Conservation (phyloP, 495 filamentous ascomycete genomes). For the Penicillium turbatum region DNA sequence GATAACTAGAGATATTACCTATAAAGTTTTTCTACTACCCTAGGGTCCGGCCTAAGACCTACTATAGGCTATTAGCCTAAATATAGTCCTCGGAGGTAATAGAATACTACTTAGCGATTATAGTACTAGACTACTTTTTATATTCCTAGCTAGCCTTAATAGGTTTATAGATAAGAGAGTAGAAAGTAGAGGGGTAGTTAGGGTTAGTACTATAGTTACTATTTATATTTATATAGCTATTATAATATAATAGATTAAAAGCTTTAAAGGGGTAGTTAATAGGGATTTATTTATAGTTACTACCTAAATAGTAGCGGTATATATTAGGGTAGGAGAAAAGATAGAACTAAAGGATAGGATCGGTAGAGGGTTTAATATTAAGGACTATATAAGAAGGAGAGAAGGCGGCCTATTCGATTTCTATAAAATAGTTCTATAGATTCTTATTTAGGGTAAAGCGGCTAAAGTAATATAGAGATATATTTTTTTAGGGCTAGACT, state of each 20-base stretch:
- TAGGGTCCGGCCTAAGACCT: constrained; percentile 55
- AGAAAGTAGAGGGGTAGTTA: constrained; percentile 64
- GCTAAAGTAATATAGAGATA: constrained; percentile 63
- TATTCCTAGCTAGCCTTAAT: constrained; percentile 58
- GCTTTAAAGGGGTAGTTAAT: constrained; percentile 66
- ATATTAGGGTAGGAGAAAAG: constrained; percentile 83
- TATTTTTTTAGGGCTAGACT: constrained; percentile 64
- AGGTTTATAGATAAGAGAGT: constrained; percentile 51
- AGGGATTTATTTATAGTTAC: constrained; percentile 81
- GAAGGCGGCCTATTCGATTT: constrained; percentile 87
- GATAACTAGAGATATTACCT: constrained; percentile 53
- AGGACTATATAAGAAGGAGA: constrained; percentile 74
- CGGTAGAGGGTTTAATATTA: constrained; percentile 67
- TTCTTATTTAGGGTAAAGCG: constrained; percentile 68
- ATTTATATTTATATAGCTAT: constrained; percentile 64
- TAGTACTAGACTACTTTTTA: constrained; percentile 56
- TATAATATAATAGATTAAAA: constrained; percentile 72
- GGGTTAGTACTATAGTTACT: constrained; percentile 69
- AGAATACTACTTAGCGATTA: constrained; percentile 39
- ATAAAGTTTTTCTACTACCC: constrained; percentile 68
- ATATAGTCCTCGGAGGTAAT: constrained; percentile 59
- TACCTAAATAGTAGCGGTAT: constrained; percentile 72
- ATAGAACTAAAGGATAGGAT: constrained; percentile 74
- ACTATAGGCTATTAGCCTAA: constrained; percentile 61
- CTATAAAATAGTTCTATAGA: constrained; percentile 64